Conservation (phyloP, 768 basidiomycete species). For the Glaciozyma martinii region DNA sequence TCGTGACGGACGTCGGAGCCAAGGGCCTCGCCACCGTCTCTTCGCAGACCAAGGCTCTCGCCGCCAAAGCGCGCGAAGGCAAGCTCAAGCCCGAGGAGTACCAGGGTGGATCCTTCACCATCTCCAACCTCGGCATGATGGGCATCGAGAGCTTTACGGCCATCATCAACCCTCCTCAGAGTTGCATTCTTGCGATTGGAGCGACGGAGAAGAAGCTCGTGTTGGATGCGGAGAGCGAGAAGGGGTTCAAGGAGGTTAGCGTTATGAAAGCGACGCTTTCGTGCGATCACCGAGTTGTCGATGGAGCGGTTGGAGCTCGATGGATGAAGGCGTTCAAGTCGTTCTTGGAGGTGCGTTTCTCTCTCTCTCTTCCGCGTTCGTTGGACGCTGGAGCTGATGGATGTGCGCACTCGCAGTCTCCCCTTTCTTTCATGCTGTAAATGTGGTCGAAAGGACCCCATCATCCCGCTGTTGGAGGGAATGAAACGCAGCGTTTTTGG, state of each 20-base stretch:
- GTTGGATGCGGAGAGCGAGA: constrained; percentile 77
- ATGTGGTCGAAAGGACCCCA: background rate
- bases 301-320: constrained; percentile 87
- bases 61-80: constrained; percentile 91
- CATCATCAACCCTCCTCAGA: constrained; percentile 97
- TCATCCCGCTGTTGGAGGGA: background rate
- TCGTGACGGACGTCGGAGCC: constrained; percentile 81
- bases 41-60: constrained; percentile 79
- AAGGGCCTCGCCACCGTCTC: constrained; percentile 93
- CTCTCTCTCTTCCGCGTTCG: background rate
- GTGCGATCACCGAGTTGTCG: constrained; percentile 89
- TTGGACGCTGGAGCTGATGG: background rate
- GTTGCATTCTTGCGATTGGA: constrained; percentile 93
- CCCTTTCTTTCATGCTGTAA: constrained; percentile 33
- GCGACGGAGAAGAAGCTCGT: constrained; percentile 75
- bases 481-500: background rate
- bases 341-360: constrained; percentile 27
- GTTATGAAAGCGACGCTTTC: constrained; percentile 94
- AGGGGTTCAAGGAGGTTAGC: constrained; percentile 85
- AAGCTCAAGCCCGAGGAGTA: constrained; percentile 92
- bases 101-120: constrained; percentile 98
- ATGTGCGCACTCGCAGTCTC: constrained; percentile 13
- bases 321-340: constrained; percentile 48
- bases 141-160: constrained; percentile 85
- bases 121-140: constrained; percentile 98